Percentiles rank a stretch among this genome's conserved stretches.
Conservation (phyloP, 2,329 filamentous ascomycete genomes). For the Tolypocladium inflatum region DNA sequence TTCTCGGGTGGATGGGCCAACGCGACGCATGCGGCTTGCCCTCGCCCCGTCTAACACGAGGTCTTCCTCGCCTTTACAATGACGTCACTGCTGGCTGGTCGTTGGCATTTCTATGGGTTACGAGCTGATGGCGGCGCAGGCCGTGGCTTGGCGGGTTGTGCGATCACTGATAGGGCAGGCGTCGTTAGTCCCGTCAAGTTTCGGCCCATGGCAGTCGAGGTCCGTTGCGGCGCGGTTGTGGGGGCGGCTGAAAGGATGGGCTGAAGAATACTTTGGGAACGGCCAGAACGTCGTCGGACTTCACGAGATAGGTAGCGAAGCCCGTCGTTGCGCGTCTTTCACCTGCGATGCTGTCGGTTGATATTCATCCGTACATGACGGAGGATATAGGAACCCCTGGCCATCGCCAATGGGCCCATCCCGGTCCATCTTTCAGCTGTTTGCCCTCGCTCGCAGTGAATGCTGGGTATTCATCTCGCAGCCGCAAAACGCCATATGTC, state of each 20-base stretch:
- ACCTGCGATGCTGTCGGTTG: not conserved
- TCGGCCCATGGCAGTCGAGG: not conserved
- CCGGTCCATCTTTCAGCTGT: not conserved
- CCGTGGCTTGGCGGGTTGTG: not conserved
- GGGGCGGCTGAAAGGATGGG: not conserved
- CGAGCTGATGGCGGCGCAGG: not conserved
- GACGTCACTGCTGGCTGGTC: not conserved
- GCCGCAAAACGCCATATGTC: not conserved
- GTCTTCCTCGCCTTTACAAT: not conserved
- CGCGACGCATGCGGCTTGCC: not conserved
- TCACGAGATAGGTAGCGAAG: not conserved
- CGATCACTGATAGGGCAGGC: not conserved
- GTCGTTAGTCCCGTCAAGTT: not conserved
- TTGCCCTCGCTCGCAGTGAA: not conserved
- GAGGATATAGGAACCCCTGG: not conserved
- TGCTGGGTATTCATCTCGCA: not conserved
- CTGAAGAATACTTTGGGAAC: not conserved
- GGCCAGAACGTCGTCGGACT: not conserved
- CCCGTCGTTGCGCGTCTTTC: not conserved
- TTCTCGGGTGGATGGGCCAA: not conserved
- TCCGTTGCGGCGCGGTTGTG: not conserved
- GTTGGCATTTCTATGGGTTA: not conserved
- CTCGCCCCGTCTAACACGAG: not conserved
- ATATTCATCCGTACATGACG: not conserved
- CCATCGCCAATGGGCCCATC: not conserved